Evolutionary conservation across 495 filamentous ascomycete genomes (phyloP).

Genomic region (Daldinia childiae): DNA sequence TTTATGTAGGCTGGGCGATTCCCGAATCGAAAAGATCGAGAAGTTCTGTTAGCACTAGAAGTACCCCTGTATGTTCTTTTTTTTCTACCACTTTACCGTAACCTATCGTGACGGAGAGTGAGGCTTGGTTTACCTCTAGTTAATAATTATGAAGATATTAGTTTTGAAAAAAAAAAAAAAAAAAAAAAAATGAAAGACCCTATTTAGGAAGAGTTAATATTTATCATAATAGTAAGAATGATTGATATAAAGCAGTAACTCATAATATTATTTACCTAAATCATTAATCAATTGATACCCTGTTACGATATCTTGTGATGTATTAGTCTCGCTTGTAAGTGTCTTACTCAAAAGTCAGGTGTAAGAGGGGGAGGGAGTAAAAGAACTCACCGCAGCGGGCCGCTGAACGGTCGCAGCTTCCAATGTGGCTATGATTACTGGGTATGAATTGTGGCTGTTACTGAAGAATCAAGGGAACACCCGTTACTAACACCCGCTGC

Average conservation of each 20-base stretch:
- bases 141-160: too few species aligned
- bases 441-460: slow-evolving; percentile 24
- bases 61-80: not conserved
- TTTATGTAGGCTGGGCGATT: slow-evolving; percentile 9
- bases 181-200: too few species aligned
- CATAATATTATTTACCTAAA: too few species aligned
- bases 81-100: not conserved
- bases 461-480: not conserved
- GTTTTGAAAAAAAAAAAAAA: too few species aligned
- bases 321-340: too few species aligned
- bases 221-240: too few species aligned
- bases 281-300: too few species aligned
- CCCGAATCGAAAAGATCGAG: not conserved
- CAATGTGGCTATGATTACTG: slow-evolving; percentile 32
- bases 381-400: slow-evolving; percentile 4
- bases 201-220: too few species aligned
- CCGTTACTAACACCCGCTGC: not conserved
- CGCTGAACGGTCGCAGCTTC: slow-evolving; percentile 19
- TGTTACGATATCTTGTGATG: too few species aligned
- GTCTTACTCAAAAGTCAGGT: not conserved
- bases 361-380: not conserved
- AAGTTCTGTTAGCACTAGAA: not conserved
- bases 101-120: not conserved
- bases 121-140: too few species aligned
- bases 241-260: too few species aligned